Evolutionary conservation across 1,139 yeast genomes (phyloP), one percentile per base, ranked within the genome.

Genomic region (Arxiozyma bovina): DNA sequence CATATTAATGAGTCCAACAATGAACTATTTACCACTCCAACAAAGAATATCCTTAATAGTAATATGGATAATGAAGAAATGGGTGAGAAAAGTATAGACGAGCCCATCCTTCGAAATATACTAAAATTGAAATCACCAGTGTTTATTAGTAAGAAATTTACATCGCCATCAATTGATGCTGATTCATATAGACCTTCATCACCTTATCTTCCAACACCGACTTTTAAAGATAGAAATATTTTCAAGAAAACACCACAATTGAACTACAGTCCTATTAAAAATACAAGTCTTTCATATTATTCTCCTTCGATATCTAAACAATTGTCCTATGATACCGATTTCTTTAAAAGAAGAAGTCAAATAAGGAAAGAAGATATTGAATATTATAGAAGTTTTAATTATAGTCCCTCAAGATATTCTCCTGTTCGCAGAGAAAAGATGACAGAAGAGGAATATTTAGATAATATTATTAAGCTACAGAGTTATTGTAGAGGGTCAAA

Each of bases 401-500:
- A 63, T 46, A 58, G 59, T 30, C 65, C 65, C 12, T 54, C 63
- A 7, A 59, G 61, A 30, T 67, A 66, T 48, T 71, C 74, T 0
- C 74, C 74, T n/a, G 57, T 59, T 9, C 69, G 69, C 52, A 65
- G 58, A 51, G 62, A 64, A 49, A 63, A 59, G 42, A 64, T 72
- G 62, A 60, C 69, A 3, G 74, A 72, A 53, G 58, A 58, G 18
- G 70, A 72, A 34, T 72, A 71, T 57, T 54, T 74, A 45, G 69
- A 68, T 17, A 66, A 66, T 4, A 67, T 76, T 12, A 65, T 74
- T 38, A 60, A 61, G 55, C 72, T 85, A 38, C 93, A 86, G 65
- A 77, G 89, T 0, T 70, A 82, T 38, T 77, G 85, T 9, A 74
- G 87, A 60, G 93, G 91, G 30, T 83, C 87, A 0, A 74, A 80